Evolutionary conservation across 805 yeast genomes (phyloP), one percentile per base, ranked within the genome.

Genomic region (Sungouiozyma intestinalis): DNA sequence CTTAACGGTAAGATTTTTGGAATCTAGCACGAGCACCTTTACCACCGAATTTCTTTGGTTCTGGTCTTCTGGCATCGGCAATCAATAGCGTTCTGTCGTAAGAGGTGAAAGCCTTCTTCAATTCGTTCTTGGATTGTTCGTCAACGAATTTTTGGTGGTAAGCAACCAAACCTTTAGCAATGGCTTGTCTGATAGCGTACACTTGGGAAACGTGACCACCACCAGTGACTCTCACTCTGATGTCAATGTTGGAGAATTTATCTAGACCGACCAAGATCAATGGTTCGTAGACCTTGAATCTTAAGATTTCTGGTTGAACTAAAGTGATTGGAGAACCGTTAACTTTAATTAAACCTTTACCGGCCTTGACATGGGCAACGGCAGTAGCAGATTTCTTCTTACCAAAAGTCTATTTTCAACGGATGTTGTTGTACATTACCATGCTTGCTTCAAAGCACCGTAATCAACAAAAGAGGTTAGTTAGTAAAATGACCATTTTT

Each of bases 11-110:
- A 72, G 98, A 92, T 75, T 92, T 92, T 82, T 92, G 98, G 97
- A 85, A 90, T 79, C 97, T 90, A 70, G 98, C 92, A 80, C 98
- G 92, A 77, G 98, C 98, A 85, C 98, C 98, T 75, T 94, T 95
- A 81, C 98, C 98, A 81, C 98, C 98, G 80, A 92, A 92, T 81
- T 92, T 92, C 97, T 92, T 92, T 82, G 98, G 98, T 81, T 92
- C 98, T 83, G 88, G 82, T 83, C 95, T 90, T 85, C 98, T 87
- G 65, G 97, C 78, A 74, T 92, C 98, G 65, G 98, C 97, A 73
- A 92, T 92, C 77, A 92, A 83, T 72, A 92, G 83, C 72, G 97
- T 86, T 81, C 95, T 88, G 90, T 92, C 98, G 82, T 88, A 94
- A 66, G 95, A 68, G 58, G 90, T 79, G 77, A 88, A 86, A 65